Percentiles rank a stretch among this genome's conserved stretches.
These are phyloP conservation scores for Ascochyta viciae-villosae DNA, from an alignment of 2,329 filamentous ascomycete genomes.

Conservation along the genomic window DNA sequence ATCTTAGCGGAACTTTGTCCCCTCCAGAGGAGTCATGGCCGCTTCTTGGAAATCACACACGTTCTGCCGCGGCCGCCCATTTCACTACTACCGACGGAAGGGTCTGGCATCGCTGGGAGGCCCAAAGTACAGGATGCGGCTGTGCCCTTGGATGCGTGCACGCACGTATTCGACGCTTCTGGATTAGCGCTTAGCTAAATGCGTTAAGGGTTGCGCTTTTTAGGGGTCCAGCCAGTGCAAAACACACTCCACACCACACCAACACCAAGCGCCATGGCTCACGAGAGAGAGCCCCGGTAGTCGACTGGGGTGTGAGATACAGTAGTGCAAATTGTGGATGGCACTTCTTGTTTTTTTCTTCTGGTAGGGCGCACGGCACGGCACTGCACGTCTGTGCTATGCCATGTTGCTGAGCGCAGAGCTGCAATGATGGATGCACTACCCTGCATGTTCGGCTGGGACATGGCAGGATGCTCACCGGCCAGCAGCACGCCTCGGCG, in stretches of 20 bases:
- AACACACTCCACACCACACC: background rate
- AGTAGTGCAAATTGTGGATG: conserved; percentile 1
- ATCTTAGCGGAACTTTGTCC: too few relatives aligned
- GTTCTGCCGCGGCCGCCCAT: conserved; percentile 1
- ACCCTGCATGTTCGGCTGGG: background rate
- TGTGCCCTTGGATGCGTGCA: conserved; percentile 12
- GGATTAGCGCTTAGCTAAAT: conserved; percentile 7
- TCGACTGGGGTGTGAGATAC: background rate
- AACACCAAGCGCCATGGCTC: conserved; percentile 6
- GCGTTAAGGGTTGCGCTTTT: background rate
- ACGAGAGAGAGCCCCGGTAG: background rate
- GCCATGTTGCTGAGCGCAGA: too few relatives aligned
- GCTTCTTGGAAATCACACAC: conserved; percentile 8
- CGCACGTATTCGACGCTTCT: conserved; percentile 3
- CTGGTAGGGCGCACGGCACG: too few relatives aligned
- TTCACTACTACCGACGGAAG: background rate
- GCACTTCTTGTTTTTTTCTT: too few relatives aligned
- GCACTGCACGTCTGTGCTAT: too few relatives aligned
- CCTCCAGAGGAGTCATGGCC: background rate
- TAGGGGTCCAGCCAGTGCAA: conserved; percentile 12
- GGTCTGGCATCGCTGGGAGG: conserved; percentile 1
- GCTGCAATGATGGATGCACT: too few relatives aligned
- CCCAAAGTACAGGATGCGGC: conserved; percentile 4
- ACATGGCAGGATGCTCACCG: background rate
- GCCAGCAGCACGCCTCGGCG: background rate